Conservation (phyloP, 495 filamentous ascomycete genomes). For the Annulohypoxylon maeteangense region DNA sequence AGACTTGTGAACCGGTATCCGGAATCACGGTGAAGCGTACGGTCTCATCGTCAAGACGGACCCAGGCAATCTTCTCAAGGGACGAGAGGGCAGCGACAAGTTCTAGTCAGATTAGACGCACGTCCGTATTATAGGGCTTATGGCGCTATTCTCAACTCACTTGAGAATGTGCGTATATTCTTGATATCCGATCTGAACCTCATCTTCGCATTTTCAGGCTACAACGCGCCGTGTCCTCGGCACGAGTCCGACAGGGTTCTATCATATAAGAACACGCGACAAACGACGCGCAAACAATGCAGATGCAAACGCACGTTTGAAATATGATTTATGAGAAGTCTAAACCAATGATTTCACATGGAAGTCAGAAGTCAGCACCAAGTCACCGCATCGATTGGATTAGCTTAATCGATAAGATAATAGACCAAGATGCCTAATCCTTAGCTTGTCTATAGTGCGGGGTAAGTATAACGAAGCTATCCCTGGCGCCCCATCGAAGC, state of each 20-base stretch:
- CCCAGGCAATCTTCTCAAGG: constrained; percentile 91
- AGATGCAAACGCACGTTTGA: background rate
- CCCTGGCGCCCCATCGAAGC: constrained; percentile 16
- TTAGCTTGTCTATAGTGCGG: constrained; percentile 30
- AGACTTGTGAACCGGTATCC: constrained; percentile 93
- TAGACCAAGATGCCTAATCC: constrained; percentile 11
- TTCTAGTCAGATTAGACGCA: constrained; percentile 62
- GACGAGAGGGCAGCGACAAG: constrained; percentile 85
- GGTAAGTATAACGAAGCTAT: constrained; percentile 24
- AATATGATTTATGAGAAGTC: background rate
- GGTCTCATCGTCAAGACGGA: constrained; percentile 84
- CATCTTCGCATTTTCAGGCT: constrained; percentile 60
- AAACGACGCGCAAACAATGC: constrained; percentile 3
- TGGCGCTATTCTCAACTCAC: constrained; percentile 57
- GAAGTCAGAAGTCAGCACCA: background rate
- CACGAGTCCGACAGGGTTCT: background rate
- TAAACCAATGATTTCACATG: constrained; percentile 5
- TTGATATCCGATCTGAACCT: constrained; percentile 82
- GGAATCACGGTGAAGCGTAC: constrained; percentile 95
- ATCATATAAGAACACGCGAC: constrained; percentile 23
- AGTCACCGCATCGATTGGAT: constrained; percentile 6
- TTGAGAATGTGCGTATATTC: constrained; percentile 86
- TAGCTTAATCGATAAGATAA: constrained; percentile 39
- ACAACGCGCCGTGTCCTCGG: constrained; percentile 16
- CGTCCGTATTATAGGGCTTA: background rate